Evolutionary conservation across 2,329 filamentous ascomycete species (phyloP), one percentile per base, ranked within the genome.

Genomic region (Ophiocordyceps robertsii): DNA sequence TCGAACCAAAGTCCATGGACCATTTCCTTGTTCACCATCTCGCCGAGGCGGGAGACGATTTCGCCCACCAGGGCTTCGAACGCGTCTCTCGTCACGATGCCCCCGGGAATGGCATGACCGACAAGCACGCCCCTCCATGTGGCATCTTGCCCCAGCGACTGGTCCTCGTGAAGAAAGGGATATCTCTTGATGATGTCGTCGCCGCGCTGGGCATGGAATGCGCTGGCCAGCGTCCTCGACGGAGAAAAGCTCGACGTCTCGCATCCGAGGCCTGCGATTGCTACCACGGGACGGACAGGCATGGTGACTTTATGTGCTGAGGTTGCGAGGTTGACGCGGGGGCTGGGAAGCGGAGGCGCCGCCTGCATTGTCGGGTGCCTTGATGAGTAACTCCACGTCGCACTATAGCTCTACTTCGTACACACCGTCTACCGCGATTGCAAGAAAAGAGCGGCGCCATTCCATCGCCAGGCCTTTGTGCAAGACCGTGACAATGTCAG

Each of bases 1-100:
- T 74, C 70, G 43, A 71, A 70, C 70, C 70, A 75, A 8, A 75
- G 51, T 2, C 71, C 71, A 41, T 73, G 64, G 2, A 73, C 44
- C 0, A 48, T 47, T 9, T 49, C 46, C 17, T 52, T 51, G 0
- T 52, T 49, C 0, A 57, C 54, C n/a, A 72, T 65, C 1, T 49
- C 49, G 1, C 41, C 32, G 13, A 74, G 58, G 0, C 66, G 62
- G 2, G 48, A 38, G 1, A 67, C 37, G 2, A 70, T 66, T 43
- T 70, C 67, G 1, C 19, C 48, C 0, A 63, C 58, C 6, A 74
- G 59, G 12, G 56, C 50, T 43, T 72, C 67, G 46, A 70, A 74
- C 0, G 67, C 65, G 2, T 56, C 54, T n/a, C 60, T 56, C 3
- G 62, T 65, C 5, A 73, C 67, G 3, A 66, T 52, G 1, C 70